phyloP scores from a whole-genome alignment of 148 eudicot genomes.

The Rhododendron molle region DNA sequence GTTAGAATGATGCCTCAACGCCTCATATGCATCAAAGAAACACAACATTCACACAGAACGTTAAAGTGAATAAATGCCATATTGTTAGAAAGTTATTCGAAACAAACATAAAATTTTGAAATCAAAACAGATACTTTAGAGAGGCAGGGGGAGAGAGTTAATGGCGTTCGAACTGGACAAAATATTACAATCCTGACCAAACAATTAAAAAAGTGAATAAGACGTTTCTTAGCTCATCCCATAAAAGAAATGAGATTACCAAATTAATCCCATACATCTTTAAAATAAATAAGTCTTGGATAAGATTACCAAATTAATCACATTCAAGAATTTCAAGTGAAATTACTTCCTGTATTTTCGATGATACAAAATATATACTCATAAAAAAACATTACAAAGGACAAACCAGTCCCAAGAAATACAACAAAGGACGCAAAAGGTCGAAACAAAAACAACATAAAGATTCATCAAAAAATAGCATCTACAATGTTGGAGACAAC shows the following conservation, averaged over 20 bases:
- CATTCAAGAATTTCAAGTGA: neutral
- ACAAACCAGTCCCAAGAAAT: neutral
- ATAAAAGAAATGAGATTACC: neutral
- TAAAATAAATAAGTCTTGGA: neutral
- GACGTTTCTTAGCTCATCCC: neutral
- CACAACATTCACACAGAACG: neutral
- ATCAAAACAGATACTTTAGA: neutral
- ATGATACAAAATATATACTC: neutral
- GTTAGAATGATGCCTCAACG: neutral
- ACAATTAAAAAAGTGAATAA: too few relatives aligned
- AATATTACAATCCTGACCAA: neutral
- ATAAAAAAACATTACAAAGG: neutral
- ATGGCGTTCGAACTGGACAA: neutral
- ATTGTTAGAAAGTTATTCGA: neutral
- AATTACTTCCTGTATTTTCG: neutral
- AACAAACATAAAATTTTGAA: neutral
- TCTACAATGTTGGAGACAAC: neutral
- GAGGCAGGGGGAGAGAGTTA: neutral
- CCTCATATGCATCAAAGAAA: neutral
- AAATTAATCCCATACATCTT: neutral
- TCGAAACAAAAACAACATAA: neutral
- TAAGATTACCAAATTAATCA: neutral
- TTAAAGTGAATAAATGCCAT: neutral
- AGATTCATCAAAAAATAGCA: neutral
- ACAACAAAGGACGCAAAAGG: neutral